Evolutionary conservation across 768 basidiomycete genomes (phyloP).

Genomic region (Trametes cinnabarina): DNA sequence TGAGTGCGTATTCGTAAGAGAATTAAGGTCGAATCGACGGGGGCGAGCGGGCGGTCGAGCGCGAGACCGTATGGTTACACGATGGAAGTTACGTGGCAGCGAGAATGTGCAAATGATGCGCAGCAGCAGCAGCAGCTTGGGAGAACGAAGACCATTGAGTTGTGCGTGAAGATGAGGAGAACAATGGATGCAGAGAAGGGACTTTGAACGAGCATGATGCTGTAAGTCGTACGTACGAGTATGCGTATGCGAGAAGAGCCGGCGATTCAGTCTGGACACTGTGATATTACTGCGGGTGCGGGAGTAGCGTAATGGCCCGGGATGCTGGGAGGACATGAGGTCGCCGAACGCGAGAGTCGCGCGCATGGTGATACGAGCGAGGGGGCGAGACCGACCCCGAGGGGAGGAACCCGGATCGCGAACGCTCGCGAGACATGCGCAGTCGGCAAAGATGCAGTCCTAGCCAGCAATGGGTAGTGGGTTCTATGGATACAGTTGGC

Average conservation of each 20-base stretch:
- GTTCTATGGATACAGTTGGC: conserved; percentile 10
- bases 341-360: neutral
- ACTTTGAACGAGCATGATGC: neutral
- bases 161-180: neutral
- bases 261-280: neutral
- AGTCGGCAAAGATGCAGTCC: neutral
- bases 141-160: neutral
- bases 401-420: neutral
- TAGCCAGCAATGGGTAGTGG: neutral
- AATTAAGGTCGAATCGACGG: conserved; percentile 4
- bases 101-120: neutral
- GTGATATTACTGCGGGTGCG: conserved; percentile 3
- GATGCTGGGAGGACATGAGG: neutral
- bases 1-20: conserved; percentile 9
- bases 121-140: neutral
- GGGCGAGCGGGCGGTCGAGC: conserved; percentile 1
- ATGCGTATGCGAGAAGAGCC: neutral
- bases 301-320: neutral
- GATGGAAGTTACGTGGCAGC: neutral
- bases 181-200: neutral
- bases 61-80: conserved; percentile 9
- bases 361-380: neutral
- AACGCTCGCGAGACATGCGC: neutral
- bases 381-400: neutral
- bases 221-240: conserved; percentile 6